phyloP scores from a whole-genome alignment of 805 yeast species.

The Vanderwaltozyma tropicalis region DNA sequence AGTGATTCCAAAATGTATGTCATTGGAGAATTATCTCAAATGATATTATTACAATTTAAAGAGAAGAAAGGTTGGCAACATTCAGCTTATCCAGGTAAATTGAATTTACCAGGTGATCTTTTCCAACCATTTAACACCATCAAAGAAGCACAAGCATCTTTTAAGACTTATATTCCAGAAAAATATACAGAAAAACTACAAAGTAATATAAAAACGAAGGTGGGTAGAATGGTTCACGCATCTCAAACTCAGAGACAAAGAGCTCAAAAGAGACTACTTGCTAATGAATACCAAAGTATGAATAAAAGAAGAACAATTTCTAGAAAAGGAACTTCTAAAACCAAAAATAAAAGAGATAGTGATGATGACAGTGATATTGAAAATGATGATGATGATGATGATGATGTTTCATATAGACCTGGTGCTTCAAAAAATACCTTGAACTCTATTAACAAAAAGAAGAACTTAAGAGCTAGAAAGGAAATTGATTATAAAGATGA shows the following conservation, averaged over 20 bases:
- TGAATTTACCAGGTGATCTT: constrained; percentile 59
- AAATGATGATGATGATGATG: constrained; percentile 11
- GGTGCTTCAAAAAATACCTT: constrained; percentile 6
- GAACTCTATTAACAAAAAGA: constrained; percentile 28
- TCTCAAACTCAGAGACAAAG: constrained; percentile 25
- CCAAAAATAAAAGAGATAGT: neutral
- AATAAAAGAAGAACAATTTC: constrained; percentile 10
- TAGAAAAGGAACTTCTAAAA: constrained; percentile 1
- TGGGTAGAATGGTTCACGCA: constrained; percentile 20
- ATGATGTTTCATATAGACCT: constrained; percentile 15
- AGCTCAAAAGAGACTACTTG: constrained; percentile 21
- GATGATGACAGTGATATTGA: constrained; percentile 11
- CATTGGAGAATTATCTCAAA: constrained; percentile 64
- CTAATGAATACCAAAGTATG: constrained; percentile 14
- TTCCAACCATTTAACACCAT: constrained; percentile 51
- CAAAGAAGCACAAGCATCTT: constrained; percentile 46
- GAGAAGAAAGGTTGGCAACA: constrained; percentile 56
- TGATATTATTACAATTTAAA: constrained; percentile 48
- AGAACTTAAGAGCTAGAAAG: constrained; percentile 31
- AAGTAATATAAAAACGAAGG: constrained; percentile 26
- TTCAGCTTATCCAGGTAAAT: constrained; percentile 73
- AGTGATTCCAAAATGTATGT: constrained; percentile 39
- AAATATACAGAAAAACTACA: constrained; percentile 31
- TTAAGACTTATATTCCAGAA: constrained; percentile 48
- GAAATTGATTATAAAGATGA: constrained; percentile 29